Base-by-base conservation (phyloP, 2,329 filamentous ascomycete genomes). In the Aspergillus viridinutans region DNA sequence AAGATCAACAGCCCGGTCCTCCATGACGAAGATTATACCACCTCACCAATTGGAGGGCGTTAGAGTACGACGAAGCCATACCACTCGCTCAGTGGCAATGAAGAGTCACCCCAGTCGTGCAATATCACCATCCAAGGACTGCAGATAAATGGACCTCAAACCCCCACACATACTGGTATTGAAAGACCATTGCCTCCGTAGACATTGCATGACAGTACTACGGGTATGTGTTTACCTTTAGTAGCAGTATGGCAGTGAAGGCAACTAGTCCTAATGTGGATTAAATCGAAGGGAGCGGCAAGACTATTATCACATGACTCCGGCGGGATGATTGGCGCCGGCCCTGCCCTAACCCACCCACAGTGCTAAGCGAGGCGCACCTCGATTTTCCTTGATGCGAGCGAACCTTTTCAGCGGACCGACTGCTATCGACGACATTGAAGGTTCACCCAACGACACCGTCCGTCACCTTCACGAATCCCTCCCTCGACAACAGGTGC, bases 281-380 rank as follows among this genome's bases (percentile, higher is more conserved):
- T 48, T 61, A 64, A 49, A 7, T 20, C 10, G 3, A 4, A 45
- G 26, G 25, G 42, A 50, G 4, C 32, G 12, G 17, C 12, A 35
- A 42, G 21, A 23, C 7, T 2, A 1, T 0, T 3, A 43, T 69
- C 71, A 72, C 68, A 60, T 74, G 70, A 71, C 17, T 0, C 0
- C 0, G 0, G 0, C 0, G 0, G 1, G 25, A 17, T 63, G 29
- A 72, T 72, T 69, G 68, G 69, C 28, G 48, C 12, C 23, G 14
- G 29, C 38, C 49, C 68, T 74, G 71, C 73, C 73, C 70, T 73
- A 72, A 72, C 58, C 60, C 67, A 68, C 72, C 70, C 72, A 74
- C 70, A 72, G 59, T 64, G 67, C 69, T 76, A 75, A 77, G 74
- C 74, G 74, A 76, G 71, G 57, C 67, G 66, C 72, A 75, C 70